Conservation (phyloP, 1,139 yeast genomes). For the Diutina pseudorugosa region DNA sequence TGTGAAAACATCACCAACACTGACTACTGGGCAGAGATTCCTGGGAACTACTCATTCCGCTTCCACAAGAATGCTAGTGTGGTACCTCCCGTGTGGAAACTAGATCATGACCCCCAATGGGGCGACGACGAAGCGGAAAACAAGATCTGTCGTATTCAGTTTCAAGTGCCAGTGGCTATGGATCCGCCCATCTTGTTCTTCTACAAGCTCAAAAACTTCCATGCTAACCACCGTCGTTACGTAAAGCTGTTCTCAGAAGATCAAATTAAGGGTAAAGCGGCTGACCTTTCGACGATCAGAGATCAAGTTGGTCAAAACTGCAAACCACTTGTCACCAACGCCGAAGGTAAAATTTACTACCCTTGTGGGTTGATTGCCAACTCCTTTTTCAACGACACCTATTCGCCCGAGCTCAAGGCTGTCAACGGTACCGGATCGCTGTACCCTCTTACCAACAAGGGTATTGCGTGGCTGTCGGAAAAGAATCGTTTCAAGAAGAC, state of each 20-base stretch:
- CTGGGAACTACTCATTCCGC: constrained; percentile 42
- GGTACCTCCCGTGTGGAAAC: constrained; percentile 46
- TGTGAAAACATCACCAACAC: constrained; percentile 52
- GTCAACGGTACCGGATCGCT: constrained; percentile 37
- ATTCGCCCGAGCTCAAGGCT: constrained; percentile 34
- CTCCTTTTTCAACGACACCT: constrained; percentile 84
- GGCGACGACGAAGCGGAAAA: constrained; percentile 44
- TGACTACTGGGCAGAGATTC: constrained; percentile 47
- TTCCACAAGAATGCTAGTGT: constrained; percentile 36
- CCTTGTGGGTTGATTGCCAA: constrained; percentile 97
- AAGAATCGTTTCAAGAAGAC: constrained; percentile 72
- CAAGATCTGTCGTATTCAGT: constrained; percentile 65
- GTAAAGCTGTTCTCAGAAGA: constrained; percentile 87
- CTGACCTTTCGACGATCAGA: constrained; percentile 43
- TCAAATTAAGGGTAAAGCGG: constrained; percentile 70
- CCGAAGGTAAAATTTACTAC: constrained; percentile 51
- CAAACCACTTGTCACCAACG: constrained; percentile 58
- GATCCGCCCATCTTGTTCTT: constrained; percentile 69
- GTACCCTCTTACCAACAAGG: constrained; percentile 51
- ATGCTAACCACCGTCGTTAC: constrained; percentile 89
- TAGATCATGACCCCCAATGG: constrained; percentile 30
- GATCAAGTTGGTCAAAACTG: constrained; percentile 75
- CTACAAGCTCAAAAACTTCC: constrained; percentile 72
- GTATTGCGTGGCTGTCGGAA: constrained; percentile 84
- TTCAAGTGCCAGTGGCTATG: constrained; percentile 62